Base-by-base conservation (phyloP, 73 alveolate species). In the Durusdinium trenchii region DNA sequence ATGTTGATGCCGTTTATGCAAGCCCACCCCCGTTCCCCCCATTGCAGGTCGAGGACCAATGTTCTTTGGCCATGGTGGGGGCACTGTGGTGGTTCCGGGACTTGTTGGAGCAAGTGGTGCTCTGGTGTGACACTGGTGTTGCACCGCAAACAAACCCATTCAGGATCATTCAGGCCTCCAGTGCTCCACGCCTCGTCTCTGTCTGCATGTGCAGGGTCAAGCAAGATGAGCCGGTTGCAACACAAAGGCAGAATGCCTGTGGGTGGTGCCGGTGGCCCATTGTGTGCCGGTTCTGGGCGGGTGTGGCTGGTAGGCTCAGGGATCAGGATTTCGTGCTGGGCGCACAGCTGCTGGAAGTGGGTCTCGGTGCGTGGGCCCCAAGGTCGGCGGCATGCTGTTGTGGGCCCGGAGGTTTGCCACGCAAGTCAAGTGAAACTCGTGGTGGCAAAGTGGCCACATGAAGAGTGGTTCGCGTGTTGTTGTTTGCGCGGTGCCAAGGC, bases 121-220 rank as follows among this genome's bases (percentile, higher is more conserved):
- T 7, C 83, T 3, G 16, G 64, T 36, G 75, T 45, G 38, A 86
- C 43, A 43, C 62, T 26, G 45, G 81, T 30, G 32, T 54, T 86
- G 95, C 95, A 86, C 48, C 83, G 83, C 60, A 86, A n/a, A 30
- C 95, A 54, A 0, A 60, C 81, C 94, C 94, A 85, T 45, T 85
- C 94, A 43, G 94, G 94, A 18, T 52, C 95, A 36, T 30, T 30
- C 47, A 0, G n/a, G 48, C 36, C 36, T 48, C 23, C 40, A 45
- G 28, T 46, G 95, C 48, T 1, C 95, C 83, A 54, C 23, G 94
- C 76, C 30, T 45, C 45, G 14, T 42, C 81, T 10, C 40, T 48
- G 54, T 73, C 85, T 0, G 85, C 54, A 51, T 35, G 85, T 30
- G 48, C 1, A 51, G 48, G 85, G 51, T 73, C 85, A 10, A 35